These are phyloP conservation scores for Phialemonium atrogriseum DNA, from an alignment of 2,329 filamentous ascomycete genomes.

Conservation along the genomic window DNA sequence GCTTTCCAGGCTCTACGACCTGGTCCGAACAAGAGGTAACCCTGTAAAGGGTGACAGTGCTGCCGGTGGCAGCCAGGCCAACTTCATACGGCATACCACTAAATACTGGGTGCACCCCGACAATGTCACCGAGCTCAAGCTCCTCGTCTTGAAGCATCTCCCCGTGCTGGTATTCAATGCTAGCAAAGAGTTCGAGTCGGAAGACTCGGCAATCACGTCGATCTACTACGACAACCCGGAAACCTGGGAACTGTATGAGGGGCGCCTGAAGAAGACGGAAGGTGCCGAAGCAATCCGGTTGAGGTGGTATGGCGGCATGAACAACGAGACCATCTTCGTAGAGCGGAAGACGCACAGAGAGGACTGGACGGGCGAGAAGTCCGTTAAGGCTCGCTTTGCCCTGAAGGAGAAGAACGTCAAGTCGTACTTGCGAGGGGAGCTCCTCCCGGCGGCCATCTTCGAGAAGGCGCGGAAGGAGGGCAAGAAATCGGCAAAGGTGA, in stretches of 20 bases:
- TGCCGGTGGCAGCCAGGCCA: slow-evolving; percentile 86
- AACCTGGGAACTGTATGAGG: slow-evolving; percentile 89
- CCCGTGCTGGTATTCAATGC: slow-evolving; percentile 96
- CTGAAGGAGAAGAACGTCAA: slow-evolving; percentile 98
- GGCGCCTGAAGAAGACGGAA: slow-evolving; percentile 93
- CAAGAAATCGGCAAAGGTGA: slow-evolving; percentile 87
- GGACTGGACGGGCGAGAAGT: slow-evolving; percentile 98
- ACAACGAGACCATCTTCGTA: slow-evolving; percentile 89
- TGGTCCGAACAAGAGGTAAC: slow-evolving; percentile 86
- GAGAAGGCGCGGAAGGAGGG: slow-evolving; percentile 94
- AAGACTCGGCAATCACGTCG: slow-evolving; percentile 91
- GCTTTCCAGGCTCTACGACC: slow-evolving; percentile 89
- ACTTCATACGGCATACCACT: slow-evolving; percentile 92
- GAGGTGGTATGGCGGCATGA: slow-evolving; percentile 96
- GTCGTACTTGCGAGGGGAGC: slow-evolving; percentile 73
- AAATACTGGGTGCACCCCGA: slow-evolving; percentile 99
- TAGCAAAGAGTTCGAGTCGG: slow-evolving; percentile 87
- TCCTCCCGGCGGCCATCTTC: slow-evolving; percentile 83
- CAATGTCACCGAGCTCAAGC: slow-evolving; percentile 95
- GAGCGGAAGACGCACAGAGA: slow-evolving; percentile 97
- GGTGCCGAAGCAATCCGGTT: slow-evolving; percentile 94
- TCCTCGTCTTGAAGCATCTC: slow-evolving; percentile 95
- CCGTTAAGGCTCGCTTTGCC: slow-evolving; percentile 91
- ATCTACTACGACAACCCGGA: slow-evolving; percentile 97
- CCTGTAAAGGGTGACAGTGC: slow-evolving; percentile 86